Percentiles rank a stretch among this genome's conserved stretches.
phyloP scores from a whole-genome alignment of 805 yeast species.

The Ogataea corticis region DNA sequence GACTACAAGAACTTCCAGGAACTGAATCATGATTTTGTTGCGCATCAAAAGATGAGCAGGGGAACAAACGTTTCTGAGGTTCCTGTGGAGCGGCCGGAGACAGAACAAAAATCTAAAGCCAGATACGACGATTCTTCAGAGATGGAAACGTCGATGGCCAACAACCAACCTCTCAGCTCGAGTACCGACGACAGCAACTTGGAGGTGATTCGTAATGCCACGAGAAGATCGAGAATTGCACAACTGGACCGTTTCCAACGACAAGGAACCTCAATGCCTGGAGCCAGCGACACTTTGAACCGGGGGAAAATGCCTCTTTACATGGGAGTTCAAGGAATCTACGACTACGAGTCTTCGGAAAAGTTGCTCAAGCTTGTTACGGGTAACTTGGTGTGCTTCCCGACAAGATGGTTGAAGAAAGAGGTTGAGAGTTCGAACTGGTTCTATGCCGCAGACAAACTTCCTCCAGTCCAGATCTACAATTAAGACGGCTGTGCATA shows the following conservation, averaged over 20 bases:
- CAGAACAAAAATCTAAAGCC: neutral
- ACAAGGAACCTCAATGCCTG: constrained; percentile 12
- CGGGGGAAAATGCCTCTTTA: constrained; percentile 11
- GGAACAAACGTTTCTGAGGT: constrained; percentile 8
- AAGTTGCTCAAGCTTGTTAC: constrained; percentile 67
- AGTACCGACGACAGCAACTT: constrained; percentile 6
- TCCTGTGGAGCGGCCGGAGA: neutral
- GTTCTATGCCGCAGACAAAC: constrained; percentile 90
- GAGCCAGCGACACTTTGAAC: constrained; percentile 8
- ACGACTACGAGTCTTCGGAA: constrained; percentile 75
- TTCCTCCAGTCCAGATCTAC: constrained; percentile 94
- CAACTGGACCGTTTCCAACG: constrained; percentile 31
- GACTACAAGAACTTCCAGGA: constrained; percentile 76
- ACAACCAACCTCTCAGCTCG: constrained; percentile 9
- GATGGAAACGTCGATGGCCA: constrained; percentile 2
- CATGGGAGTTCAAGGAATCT: constrained; percentile 27
- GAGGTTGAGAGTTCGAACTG: constrained; percentile 92
- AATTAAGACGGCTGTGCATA: constrained; percentile 41
- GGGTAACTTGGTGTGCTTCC: constrained; percentile 91
- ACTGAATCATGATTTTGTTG: constrained; percentile 55
- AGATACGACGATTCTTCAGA: neutral
- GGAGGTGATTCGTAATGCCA: constrained; percentile 19
- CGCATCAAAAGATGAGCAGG: constrained; percentile 23
- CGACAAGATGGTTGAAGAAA: constrained; percentile 83
- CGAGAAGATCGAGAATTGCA: constrained; percentile 29